These are phyloP conservation scores for Colletotrichum echinochloae DNA, from an alignment of 2,329 filamentous ascomycete species.

Conservation along the genomic window DNA sequence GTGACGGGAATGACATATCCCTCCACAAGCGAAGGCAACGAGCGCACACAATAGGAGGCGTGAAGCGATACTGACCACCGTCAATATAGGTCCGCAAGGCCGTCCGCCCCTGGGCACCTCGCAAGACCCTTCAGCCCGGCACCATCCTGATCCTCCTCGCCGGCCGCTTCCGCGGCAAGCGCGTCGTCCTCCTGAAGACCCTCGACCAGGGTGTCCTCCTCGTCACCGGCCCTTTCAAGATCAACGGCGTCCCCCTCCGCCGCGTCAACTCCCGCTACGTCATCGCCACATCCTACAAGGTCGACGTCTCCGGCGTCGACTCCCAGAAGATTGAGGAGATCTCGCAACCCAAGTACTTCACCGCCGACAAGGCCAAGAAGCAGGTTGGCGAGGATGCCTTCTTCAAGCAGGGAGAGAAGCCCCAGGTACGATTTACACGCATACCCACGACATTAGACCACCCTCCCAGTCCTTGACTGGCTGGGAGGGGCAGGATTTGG, in stretches of 20 bases:
- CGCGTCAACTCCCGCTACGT: constrained; percentile 94
- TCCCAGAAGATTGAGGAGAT: constrained; percentile 87
- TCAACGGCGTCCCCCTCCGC: constrained; percentile 98
- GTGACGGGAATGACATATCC: constrained; percentile 25
- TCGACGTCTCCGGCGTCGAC: constrained; percentile 89
- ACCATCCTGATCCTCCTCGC: constrained; percentile 98
- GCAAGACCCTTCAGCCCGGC: constrained; percentile 91
- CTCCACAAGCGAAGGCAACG: constrained; percentile 10
- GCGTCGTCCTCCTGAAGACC: constrained; percentile 97
- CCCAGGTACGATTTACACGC: constrained; percentile 76
- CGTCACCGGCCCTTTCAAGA: constrained; percentile 99
- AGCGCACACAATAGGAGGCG: background rate
- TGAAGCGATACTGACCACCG: constrained; percentile 28
- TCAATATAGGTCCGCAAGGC: constrained; percentile 88
- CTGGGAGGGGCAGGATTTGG: background rate
- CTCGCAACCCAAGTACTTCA: constrained; percentile 89
- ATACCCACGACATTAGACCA: background rate
- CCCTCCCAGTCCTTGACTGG: background rate
- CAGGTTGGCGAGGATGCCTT: constrained; percentile 98
- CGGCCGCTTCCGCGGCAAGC: constrained; percentile 99
- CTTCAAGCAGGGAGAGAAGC: constrained; percentile 99
- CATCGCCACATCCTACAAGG: constrained; percentile 88
- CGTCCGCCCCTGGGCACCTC: constrained; percentile 86
- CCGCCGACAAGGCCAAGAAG: constrained; percentile 92
- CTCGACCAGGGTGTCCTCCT: constrained; percentile 98